phyloP scores from a whole-genome alignment of 2,329 filamentous ascomycete species.

The Lachnellula cervina region DNA sequence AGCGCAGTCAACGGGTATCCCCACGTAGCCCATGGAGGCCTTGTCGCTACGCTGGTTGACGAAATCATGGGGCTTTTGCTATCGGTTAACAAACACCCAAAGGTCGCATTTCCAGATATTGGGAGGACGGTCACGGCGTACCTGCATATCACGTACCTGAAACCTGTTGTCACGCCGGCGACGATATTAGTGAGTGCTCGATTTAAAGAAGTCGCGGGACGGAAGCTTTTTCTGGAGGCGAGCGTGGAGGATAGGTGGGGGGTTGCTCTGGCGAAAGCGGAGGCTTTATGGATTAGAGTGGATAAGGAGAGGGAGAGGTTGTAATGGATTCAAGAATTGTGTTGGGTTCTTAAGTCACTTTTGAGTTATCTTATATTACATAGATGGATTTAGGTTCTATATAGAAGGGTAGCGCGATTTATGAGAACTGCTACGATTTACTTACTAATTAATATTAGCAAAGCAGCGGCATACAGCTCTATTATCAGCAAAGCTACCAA shows the following conservation, averaged over 20 bases:
- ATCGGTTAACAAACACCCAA: constrained; percentile 24
- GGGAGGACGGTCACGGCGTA: constrained; percentile 42
- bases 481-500: no score
- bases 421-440: no score
- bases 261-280: constrained; percentile 43
- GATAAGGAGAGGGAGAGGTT: constrained; percentile 4
- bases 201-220: constrained; percentile 41
- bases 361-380: no score
- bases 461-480: no score
- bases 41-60: constrained; percentile 54
- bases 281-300: constrained; percentile 43
- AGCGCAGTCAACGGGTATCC: constrained; percentile 50
- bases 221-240: constrained; percentile 47
- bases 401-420: no score
- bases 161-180: constrained; percentile 45
- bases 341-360: no score
- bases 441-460: no score
- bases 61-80: constrained; percentile 51
- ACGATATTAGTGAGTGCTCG: constrained; percentile 42
- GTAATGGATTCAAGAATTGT: no score
- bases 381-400: no score
- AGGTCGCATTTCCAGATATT: constrained; percentile 8
- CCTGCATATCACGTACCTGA: constrained; percentile 49
- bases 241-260: constrained; percentile 44
- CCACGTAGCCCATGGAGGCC: constrained; percentile 51